These are phyloP conservation scores for Paecilomyces fulvus DNA, from an alignment of 2,329 filamentous ascomycete genomes.

Conservation along the genomic window DNA sequence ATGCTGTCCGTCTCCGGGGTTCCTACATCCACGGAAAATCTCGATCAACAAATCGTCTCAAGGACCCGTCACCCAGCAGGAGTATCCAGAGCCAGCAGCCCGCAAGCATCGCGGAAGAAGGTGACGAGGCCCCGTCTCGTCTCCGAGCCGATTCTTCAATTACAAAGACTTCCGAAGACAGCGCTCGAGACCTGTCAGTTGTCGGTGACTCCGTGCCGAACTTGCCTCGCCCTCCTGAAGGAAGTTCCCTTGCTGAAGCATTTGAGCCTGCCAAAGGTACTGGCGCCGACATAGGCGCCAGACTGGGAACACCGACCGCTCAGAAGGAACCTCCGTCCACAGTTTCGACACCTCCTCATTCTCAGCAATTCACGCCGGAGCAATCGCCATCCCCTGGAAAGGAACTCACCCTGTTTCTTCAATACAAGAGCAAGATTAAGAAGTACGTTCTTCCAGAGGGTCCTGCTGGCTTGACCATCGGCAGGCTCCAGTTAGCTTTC, in stretches of 20 bases:
- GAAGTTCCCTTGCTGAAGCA: constrained; percentile 24
- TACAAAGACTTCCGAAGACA: constrained; percentile 56
- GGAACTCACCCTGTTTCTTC: constrained; percentile 85
- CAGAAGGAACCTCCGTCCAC: constrained; percentile 12
- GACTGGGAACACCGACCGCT: constrained; percentile 20
- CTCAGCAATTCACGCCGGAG: constrained; percentile 50
- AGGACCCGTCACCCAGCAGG: constrained; percentile 57
- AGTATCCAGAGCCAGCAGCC: constrained; percentile 30
- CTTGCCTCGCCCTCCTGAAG: constrained; percentile 36
- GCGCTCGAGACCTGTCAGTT: constrained; percentile 28
- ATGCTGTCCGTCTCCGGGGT: constrained; percentile 54
- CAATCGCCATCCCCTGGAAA: constrained; percentile 60
- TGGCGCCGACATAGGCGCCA: constrained; percentile 8
- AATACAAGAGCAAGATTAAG: constrained; percentile 96
- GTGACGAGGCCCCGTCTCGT: constrained; percentile 31
- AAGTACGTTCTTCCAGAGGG: constrained; percentile 87
- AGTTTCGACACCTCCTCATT: constrained; percentile 34
- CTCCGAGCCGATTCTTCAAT: constrained; percentile 31
- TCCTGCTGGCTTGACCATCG: constrained; percentile 73
- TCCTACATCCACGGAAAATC: constrained; percentile 47
- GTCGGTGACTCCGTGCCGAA: constrained; percentile 53
- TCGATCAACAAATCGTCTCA: constrained; percentile 40
- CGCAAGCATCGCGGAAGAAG: constrained; percentile 57
- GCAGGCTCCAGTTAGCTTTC: constrained; percentile 84
- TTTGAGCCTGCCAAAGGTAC: constrained; percentile 26